phyloP scores from a whole-genome alignment of 768 basidiomycete genomes.

The Cyclocybe cylindracea region DNA sequence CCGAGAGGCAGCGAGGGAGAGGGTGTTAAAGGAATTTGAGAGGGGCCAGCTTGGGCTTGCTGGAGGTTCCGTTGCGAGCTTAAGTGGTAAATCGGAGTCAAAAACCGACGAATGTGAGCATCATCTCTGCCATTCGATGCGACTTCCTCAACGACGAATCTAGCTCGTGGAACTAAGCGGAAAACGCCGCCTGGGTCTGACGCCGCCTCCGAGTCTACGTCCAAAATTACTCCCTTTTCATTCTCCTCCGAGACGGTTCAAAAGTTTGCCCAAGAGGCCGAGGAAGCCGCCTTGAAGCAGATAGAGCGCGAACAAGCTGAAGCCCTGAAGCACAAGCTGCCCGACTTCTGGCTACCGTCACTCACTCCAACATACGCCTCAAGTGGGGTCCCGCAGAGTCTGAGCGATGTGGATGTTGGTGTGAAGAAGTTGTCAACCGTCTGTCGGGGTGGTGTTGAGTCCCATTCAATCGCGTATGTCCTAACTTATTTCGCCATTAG shows the following conservation, averaged over 20 bases:
- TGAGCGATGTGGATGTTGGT: slow-evolving; percentile 58
- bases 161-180: slow-evolving; percentile 48
- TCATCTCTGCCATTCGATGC: not conserved
- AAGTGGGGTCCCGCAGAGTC: slow-evolving; percentile 58
- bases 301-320: slow-evolving; percentile 89
- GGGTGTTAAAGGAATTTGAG: slow-evolving; percentile 90
- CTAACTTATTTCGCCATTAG: not conserved
- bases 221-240: slow-evolving; percentile 44
- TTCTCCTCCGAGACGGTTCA: slow-evolving; percentile 78
- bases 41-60: slow-evolving; percentile 78
- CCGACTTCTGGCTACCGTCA: slow-evolving; percentile 97
- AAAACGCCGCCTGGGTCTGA: slow-evolving; percentile 36
- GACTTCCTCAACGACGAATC: too few species aligned
- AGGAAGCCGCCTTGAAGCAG: slow-evolving; percentile 80
- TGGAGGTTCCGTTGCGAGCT: slow-evolving; percentile 34
- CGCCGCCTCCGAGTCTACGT: slow-evolving; percentile 1
- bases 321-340: slow-evolving; percentile 82
- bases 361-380: slow-evolving; percentile 82
- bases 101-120: slow-evolving; percentile 30
- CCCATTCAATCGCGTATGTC: slow-evolving; percentile 78
- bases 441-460: slow-evolving; percentile 81
- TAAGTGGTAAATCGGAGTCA: slow-evolving; percentile 20
- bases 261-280: slow-evolving; percentile 73
- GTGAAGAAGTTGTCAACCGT: slow-evolving; percentile 75
- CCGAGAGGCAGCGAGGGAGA: slow-evolving; percentile 76